phyloP scores from a whole-genome alignment of 371 early-diverging fungal genomes.

The Furculomyces boomerangus region DNA sequence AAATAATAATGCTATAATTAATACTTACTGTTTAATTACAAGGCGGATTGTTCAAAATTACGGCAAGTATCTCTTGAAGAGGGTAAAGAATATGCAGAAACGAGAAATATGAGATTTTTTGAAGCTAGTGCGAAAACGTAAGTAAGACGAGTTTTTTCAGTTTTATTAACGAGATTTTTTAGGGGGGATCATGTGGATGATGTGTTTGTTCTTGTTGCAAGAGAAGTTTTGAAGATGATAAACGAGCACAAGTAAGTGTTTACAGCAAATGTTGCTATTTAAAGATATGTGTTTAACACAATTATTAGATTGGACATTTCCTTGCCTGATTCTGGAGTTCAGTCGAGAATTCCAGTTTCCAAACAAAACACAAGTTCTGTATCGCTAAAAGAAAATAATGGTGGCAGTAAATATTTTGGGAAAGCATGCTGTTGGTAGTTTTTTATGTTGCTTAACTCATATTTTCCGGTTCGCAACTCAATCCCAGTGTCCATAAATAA shows the following conservation, averaged over 20 bases:
- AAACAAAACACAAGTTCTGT: too few species aligned
- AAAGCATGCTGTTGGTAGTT: slow-evolving; percentile 38
- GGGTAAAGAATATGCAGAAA: slow-evolving; percentile 23
- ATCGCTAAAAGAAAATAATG: too few species aligned
- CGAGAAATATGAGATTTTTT: slow-evolving; percentile 17
- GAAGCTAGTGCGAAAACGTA: slow-evolving; percentile 25
- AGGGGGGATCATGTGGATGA: slow-evolving; percentile 15
- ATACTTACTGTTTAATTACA: not conserved
- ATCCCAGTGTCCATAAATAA: too few species aligned
- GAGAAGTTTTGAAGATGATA: slow-evolving; percentile 8
- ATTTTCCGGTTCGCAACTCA: slow-evolving; percentile 41
- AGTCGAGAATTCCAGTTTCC: not conserved
- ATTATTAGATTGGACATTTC: not conserved
- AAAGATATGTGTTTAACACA: too few species aligned
- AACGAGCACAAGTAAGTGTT: slow-evolving; percentile 5
- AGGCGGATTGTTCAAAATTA: slow-evolving; percentile 16
- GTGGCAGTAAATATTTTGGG: too few species aligned
- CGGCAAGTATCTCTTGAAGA: slow-evolving; percentile 23
- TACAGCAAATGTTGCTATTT: not conserved
- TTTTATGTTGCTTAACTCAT: slow-evolving; percentile 64
- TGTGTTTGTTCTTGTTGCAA: slow-evolving; percentile 10
- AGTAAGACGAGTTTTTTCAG: not conserved
- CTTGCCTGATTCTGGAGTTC: not conserved
- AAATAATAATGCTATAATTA: not conserved
- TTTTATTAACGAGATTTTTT: too few species aligned